Evolutionary conservation across 179 eudicot species (phyloP).

Genomic region (Beta macrorhiza): DNA sequence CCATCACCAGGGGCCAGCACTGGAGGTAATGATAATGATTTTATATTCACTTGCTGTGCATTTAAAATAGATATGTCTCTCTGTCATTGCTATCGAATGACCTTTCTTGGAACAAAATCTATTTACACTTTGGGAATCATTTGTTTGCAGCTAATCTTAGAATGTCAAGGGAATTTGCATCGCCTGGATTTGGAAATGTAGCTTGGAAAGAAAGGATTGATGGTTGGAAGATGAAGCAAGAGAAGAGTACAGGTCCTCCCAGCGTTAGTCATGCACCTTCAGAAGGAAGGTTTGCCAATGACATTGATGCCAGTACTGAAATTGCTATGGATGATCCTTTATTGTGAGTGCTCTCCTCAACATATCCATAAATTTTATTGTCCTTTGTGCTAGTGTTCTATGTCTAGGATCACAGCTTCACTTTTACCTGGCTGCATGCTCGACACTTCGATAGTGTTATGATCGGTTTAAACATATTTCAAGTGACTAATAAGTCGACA

Average conservation of each 20-base stretch:
- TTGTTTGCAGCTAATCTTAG: slow-evolving; percentile 42
- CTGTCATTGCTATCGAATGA: no score
- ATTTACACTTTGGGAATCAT: neutral
- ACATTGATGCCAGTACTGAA: slow-evolving; percentile 45
- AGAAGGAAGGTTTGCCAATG: slow-evolving; percentile 45
- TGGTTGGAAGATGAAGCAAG: slow-evolving; percentile 51
- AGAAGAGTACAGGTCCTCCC: slow-evolving; percentile 45
- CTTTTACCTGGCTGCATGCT: slow-evolving; percentile 1
- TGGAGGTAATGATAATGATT: slow-evolving; percentile 34
- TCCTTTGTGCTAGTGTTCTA: slow-evolving; percentile 3
- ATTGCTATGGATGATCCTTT: slow-evolving; percentile 40
- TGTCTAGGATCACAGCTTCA: neutral
- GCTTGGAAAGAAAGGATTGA: slow-evolving; percentile 54
- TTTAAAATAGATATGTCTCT: no score
- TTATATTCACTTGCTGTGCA: neutral
- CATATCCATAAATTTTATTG: neutral
- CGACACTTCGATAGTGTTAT: neutral
- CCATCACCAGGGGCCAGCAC: slow-evolving; percentile 40
- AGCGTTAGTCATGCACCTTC: slow-evolving; percentile 53
- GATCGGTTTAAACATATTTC: neutral
- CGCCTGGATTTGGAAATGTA: slow-evolving; percentile 49
- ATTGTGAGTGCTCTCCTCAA: slow-evolving; percentile 31
- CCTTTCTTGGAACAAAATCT: slow-evolving; percentile 4
- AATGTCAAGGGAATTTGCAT: slow-evolving; percentile 45
- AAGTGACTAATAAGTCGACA: neutral